Conservation (phyloP, 352 stramenopile species). For the Aphanomyces stellatus region DNA sequence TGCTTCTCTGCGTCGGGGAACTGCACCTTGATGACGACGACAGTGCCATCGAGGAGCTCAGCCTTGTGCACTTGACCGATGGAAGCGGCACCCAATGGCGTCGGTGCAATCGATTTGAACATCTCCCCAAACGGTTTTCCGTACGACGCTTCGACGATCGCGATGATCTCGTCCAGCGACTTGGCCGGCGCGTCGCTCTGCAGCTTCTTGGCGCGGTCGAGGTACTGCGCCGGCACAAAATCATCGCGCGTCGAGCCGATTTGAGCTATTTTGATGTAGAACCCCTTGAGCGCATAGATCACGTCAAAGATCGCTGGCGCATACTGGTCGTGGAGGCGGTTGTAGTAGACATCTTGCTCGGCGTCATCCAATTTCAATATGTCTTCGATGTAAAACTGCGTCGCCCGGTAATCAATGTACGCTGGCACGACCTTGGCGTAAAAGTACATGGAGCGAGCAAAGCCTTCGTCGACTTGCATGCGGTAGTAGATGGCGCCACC, state of each 20-base stretch:
- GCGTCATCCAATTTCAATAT: slow-evolving; percentile 28
- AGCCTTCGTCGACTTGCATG: slow-evolving; percentile 64
- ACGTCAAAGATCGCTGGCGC: slow-evolving; percentile 73
- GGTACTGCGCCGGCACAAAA: slow-evolving; percentile 72
- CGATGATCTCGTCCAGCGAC: slow-evolving; percentile 53
- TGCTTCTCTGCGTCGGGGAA: slow-evolving; percentile 91
- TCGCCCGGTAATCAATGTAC: slow-evolving; percentile 72
- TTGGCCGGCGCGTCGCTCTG: slow-evolving; percentile 77
- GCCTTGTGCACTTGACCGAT: slow-evolving; percentile 80
- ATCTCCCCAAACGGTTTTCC: slow-evolving; percentile 44
- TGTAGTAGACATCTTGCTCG: slow-evolving; percentile 61
- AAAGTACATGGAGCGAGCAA: slow-evolving; percentile 73
- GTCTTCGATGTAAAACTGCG: slow-evolving; percentile 67
- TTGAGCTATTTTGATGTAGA: slow-evolving; percentile 83
- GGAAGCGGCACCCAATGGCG: slow-evolving; percentile 67
- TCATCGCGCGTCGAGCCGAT: slow-evolving; percentile 71
- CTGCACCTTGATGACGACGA: slow-evolving; percentile 87
- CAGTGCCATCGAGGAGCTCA: slow-evolving; percentile 47
- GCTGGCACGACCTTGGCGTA: slow-evolving; percentile 83
- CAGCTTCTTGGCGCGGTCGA: slow-evolving; percentile 58
- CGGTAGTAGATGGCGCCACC: slow-evolving; percentile 45
- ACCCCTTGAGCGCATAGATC: slow-evolving; percentile 74
- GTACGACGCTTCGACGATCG: slow-evolving; percentile 68
- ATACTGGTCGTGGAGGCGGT: slow-evolving; percentile 66
- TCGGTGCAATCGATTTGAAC: slow-evolving; percentile 51